These are phyloP conservation scores for Coprinopsis strossmayeri DNA, from an alignment of 768 basidiomycete species.

Conservation along the genomic window DNA sequence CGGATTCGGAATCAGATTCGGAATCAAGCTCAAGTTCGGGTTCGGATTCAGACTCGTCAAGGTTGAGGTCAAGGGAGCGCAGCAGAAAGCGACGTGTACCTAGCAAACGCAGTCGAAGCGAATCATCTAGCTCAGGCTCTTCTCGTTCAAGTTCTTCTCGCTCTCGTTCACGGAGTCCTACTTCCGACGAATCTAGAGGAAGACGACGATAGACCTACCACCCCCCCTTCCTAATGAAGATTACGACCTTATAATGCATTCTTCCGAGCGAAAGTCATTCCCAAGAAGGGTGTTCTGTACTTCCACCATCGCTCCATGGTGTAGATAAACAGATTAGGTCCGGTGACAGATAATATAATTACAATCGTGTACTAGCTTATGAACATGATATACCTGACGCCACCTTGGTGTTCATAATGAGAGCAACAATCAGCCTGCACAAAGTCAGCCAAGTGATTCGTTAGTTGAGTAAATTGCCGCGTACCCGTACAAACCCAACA, in stretches of 20 bases:
- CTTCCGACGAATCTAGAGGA: not conserved
- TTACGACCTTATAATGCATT: no score
- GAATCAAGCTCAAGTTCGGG: conserved; percentile 32
- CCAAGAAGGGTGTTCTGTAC: no score
- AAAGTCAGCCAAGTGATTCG: not conserved
- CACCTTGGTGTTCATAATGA: conserved; percentile 83
- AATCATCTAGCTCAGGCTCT: not conserved
- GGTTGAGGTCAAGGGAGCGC: conserved; percentile 14
- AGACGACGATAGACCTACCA: not conserved
- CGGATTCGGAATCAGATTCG: conserved; percentile 35
- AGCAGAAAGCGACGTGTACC: conserved; percentile 7
- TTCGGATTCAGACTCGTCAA: conserved; percentile 32
- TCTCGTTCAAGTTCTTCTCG: conserved; percentile 6
- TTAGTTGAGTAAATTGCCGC: conserved; percentile 17
- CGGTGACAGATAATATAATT: no score
- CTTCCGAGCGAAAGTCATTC: no score
- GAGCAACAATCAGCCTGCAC: conserved; percentile 72
- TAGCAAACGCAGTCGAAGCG: conserved; percentile 14
- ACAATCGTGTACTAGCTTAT: no score
- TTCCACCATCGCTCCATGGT: no score
- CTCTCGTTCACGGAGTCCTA: not conserved
- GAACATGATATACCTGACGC: not conserved
- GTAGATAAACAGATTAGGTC: no score
- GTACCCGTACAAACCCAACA: conserved; percentile 83
- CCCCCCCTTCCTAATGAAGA: no score